These are phyloP conservation scores for Sphagnum fallax DNA, from an alignment of 228 moss, liverwort and hornwort genomes.

Conservation along the genomic window DNA sequence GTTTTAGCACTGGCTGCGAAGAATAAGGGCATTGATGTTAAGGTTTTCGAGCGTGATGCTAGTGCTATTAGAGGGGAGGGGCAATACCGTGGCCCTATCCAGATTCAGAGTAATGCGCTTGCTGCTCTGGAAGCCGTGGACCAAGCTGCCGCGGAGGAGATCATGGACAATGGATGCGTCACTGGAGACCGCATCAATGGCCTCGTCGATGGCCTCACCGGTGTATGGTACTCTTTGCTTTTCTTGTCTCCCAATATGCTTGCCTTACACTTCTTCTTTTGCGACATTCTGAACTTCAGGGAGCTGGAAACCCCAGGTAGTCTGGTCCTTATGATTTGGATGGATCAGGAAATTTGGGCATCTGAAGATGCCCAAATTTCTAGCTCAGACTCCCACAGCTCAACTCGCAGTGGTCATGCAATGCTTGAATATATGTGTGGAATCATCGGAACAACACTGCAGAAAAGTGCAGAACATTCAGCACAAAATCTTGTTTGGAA, in stretches of 20 bases:
- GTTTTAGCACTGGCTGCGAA: constrained; percentile 80
- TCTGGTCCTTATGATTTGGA: too few species aligned
- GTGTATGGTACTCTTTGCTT: constrained; percentile 53
- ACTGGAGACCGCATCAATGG: constrained; percentile 97
- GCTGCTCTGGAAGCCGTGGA: constrained; percentile 93
- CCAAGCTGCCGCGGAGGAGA: constrained; percentile 56
- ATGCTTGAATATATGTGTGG: too few species aligned
- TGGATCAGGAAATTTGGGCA: too few species aligned
- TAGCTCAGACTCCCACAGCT: too few species aligned
- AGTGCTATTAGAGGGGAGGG: constrained; percentile 94
- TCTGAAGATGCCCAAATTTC: too few species aligned
- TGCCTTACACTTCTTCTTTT: neutral
- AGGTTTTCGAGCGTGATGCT: constrained; percentile 84
- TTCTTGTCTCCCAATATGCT: neutral
- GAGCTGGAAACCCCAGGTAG: too few species aligned
- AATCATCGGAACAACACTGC: too few species aligned
- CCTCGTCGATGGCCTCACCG: constrained; percentile 71
- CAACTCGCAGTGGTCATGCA: too few species aligned
- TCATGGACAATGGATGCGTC: constrained; percentile 70
- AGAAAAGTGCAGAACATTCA: too few species aligned
- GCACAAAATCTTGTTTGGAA: too few species aligned
- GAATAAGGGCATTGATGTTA: constrained; percentile 78
- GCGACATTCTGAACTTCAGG: too few species aligned
- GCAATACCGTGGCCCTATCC: constrained; percentile 90
- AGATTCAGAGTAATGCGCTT: constrained; percentile 90